A percentile compares a stretch with the other conserved stretches of the same genome.
These are phyloP conservation scores for Larix kaempferi DNA, from an alignment of 75 land plant genomes.

Conservation along the genomic window DNA sequence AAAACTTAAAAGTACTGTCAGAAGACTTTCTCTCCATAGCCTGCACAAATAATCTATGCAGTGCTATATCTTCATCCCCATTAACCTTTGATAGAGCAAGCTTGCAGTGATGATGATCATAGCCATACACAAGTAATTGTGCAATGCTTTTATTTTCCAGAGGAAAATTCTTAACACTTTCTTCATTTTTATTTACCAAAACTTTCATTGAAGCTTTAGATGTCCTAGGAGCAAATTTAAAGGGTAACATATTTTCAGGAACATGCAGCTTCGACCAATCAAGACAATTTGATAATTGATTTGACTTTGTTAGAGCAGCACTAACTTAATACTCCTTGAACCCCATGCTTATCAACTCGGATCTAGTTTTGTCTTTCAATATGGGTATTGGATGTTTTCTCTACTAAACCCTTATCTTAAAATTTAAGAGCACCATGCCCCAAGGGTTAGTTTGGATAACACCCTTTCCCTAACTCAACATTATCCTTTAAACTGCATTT, in stretches of 20 bases:
- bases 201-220: slow-evolving; percentile 36
- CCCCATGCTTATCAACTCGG: slow-evolving; percentile 19
- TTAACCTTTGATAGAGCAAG: slow-evolving; percentile 15
- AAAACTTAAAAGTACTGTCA: background rate
- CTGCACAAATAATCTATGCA: slow-evolving; percentile 17
- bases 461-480: background rate
- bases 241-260: slow-evolving; percentile 24
- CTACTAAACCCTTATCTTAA: background rate
- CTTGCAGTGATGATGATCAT: slow-evolving; percentile 18
- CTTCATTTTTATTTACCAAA: slow-evolving; percentile 15
- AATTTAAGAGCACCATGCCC: background rate
- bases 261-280: slow-evolving; percentile 37
- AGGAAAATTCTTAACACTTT: background rate
- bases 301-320: slow-evolving; percentile 18
- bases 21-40: background rate
- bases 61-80: slow-evolving; percentile 23
- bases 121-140: slow-evolving; percentile 20
- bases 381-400: slow-evolving; percentile 6
- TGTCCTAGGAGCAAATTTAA: slow-evolving; percentile 29
- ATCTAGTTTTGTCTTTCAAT: slow-evolving; percentile 1
- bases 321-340: slow-evolving; percentile 25
- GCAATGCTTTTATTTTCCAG: slow-evolving; percentile 8
- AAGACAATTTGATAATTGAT: slow-evolving; percentile 23
- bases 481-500: background rate
- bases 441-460: background rate